These are phyloP conservation scores for Dissophora ornata DNA, from an alignment of 192 early-diverging fungal species.

Conservation along the genomic window DNA sequence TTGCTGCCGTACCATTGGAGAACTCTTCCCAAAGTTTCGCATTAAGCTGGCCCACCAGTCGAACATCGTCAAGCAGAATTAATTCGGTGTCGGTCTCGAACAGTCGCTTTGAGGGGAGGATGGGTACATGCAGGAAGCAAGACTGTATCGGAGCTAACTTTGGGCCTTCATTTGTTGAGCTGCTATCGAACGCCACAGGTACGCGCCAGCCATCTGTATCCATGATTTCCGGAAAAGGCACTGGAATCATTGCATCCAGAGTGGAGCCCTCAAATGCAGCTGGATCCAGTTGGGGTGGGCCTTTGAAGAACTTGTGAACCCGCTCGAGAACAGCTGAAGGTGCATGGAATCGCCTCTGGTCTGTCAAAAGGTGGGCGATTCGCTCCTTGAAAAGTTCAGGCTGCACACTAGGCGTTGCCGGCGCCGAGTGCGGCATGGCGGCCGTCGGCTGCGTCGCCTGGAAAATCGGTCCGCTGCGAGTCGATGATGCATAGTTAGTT, in stretches of 20 bases:
- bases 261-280: conserved; percentile 35
- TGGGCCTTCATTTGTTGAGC: neutral
- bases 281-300: conserved; percentile 36
- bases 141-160: conserved; percentile 29
- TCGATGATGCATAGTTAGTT: neutral
- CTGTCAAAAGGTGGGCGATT: conserved; percentile 16
- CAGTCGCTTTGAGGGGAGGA: conserved; percentile 41
- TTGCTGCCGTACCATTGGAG: conserved; percentile 20
- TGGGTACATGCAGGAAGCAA: conserved; percentile 46
- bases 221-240: conserved; percentile 51
- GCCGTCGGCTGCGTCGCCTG: neutral
- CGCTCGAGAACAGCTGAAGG: conserved; percentile 24
- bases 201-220: conserved; percentile 36
- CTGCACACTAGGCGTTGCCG: neutral
- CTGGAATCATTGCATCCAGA: conserved; percentile 14
- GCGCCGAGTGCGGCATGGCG: neutral
- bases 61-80: conserved; percentile 32
- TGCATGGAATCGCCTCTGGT: conserved; percentile 40
- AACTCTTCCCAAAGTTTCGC: conserved; percentile 49
- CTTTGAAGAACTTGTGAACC: conserved; percentile 28
- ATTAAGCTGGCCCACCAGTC: conserved; percentile 40
- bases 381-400: conserved; percentile 10
- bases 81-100: conserved; percentile 46
- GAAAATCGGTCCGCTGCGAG: conserved; percentile 10
- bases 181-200: neutral